These are phyloP conservation scores for Alternaria arbusti DNA, from an alignment of 2,329 filamentous ascomycete species.

Conservation along the genomic window DNA sequence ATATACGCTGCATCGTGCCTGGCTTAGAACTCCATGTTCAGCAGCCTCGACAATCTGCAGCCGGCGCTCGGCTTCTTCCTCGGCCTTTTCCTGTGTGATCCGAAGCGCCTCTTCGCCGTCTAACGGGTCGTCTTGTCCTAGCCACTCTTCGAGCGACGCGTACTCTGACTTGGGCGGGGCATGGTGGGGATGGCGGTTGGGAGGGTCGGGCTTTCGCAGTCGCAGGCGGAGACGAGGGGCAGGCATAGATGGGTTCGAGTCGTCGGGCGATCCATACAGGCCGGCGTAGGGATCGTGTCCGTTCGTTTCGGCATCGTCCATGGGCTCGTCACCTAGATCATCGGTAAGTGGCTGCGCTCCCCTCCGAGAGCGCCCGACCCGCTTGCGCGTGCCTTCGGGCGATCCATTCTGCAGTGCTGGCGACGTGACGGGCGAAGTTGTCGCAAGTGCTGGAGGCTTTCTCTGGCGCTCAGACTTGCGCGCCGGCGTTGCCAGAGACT, in stretches of 20 bases:
- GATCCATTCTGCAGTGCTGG: constrained; percentile 22
- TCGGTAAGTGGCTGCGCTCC: constrained; percentile 25
- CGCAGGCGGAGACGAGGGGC: constrained; percentile 54
- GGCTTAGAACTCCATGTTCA: constrained; percentile 76
- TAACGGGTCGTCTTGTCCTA: constrained; percentile 59
- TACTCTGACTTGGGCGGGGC: constrained; percentile 54
- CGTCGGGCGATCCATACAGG: constrained; percentile 28
- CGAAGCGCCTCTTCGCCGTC: constrained; percentile 51
- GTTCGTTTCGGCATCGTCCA: constrained; percentile 19
- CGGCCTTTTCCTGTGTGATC: constrained; percentile 39
- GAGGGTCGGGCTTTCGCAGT: constrained; percentile 58
- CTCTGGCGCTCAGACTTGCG: constrained; percentile 46
- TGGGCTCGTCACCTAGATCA: constrained; percentile 14
- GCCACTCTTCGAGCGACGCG: constrained; percentile 69
- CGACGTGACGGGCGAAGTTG: constrained; percentile 24
- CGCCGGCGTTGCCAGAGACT: constrained; percentile 29
- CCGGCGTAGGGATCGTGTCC: constrained; percentile 28
- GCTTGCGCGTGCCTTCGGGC: constrained; percentile 27
- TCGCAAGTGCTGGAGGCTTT: constrained; percentile 25
- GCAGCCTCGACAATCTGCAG: constrained; percentile 74
- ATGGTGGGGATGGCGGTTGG: constrained; percentile 60
- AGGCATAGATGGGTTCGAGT: constrained; percentile 25
- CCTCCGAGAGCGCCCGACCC: constrained; percentile 31
- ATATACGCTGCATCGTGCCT: constrained; percentile 73
- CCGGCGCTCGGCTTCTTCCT: constrained; percentile 72